phyloP scores from a whole-genome alignment of 1,139 yeast species.

The Debaryomycetaceae sp. region DNA sequence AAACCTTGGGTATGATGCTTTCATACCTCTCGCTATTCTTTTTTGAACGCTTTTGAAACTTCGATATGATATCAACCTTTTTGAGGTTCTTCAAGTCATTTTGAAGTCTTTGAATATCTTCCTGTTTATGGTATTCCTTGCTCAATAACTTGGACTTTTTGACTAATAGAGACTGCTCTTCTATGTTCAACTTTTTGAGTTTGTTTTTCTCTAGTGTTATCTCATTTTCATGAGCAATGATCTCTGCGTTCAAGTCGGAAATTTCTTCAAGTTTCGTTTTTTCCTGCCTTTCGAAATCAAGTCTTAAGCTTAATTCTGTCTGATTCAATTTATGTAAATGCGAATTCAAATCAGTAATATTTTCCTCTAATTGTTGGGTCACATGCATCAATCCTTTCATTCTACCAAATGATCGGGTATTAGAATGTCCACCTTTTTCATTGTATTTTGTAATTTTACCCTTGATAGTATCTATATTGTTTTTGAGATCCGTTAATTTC shows the following conservation, averaged over 20 bases:
- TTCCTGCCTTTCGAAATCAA: conserved; percentile 20
- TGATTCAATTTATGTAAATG: conserved; percentile 17
- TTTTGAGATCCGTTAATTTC: conserved; percentile 47
- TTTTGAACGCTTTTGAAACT: conserved; percentile 27
- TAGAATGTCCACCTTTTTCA: conserved; percentile 19
- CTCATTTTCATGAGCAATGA: conserved; percentile 24
- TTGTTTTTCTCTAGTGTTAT: conserved; percentile 19
- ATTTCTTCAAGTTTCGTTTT: conserved; percentile 19
- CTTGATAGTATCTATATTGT: conserved; percentile 57
- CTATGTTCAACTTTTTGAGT: conserved; percentile 23
- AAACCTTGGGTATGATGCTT: conserved; percentile 33
- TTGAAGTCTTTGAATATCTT: conserved; percentile 24
- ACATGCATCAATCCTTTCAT: conserved; percentile 42
- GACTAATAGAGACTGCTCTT: conserved; percentile 15
- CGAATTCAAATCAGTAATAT: conserved; percentile 25
- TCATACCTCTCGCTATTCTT: conserved; percentile 38
- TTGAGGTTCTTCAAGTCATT: conserved; percentile 29
- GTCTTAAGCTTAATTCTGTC: conserved; percentile 16
- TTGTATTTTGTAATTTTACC: conserved; percentile 41
- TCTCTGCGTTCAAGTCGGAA: conserved; percentile 19
- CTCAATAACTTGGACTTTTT: conserved; percentile 26
- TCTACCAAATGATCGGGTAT: conserved; percentile 35
- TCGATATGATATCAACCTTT: conserved; percentile 24
- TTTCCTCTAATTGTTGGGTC: conserved; percentile 39
- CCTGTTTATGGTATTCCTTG: conserved; percentile 22